phyloP scores from a whole-genome alignment of 768 basidiomycete genomes.

The Lentinula aciculospora region DNA sequence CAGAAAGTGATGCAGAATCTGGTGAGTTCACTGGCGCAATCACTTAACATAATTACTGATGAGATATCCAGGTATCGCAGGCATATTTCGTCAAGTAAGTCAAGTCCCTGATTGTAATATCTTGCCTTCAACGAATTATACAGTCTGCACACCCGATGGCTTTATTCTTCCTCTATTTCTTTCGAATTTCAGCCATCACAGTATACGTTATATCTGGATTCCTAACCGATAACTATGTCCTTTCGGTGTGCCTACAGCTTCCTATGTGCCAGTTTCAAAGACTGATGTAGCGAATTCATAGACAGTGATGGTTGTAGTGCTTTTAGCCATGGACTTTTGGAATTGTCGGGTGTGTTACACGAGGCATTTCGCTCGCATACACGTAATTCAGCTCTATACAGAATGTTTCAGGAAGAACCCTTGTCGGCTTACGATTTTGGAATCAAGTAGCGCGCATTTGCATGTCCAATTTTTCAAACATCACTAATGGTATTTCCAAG shows the following conservation, averaged over 20 bases:
- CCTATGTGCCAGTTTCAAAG: background rate
- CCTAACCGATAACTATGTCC: constrained; percentile 86
- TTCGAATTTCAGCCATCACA: constrained; percentile 81
- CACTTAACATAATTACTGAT: background rate
- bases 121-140: constrained; percentile 8
- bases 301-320: constrained; percentile 89
- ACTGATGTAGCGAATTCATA: constrained; percentile 16
- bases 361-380: constrained; percentile 14
- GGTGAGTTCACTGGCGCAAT: constrained; percentile 35
- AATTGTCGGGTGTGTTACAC: constrained; percentile 60
- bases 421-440: constrained; percentile 96
- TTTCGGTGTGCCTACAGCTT: constrained; percentile 57
- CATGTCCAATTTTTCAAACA: background rate
- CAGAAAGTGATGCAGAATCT: constrained; percentile 66
- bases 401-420: constrained; percentile 91
- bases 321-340: constrained; percentile 98
- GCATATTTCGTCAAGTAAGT: constrained; percentile 73
- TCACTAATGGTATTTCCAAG: constrained; percentile 25
- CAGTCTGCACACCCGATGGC: constrained; percentile 79
- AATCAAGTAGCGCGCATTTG: constrained; percentile 67
- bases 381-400: constrained; percentile 22
- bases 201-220: constrained; percentile 93
- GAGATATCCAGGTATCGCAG: constrained; percentile 51
- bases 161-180: constrained; percentile 85
- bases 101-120: background rate